phyloP scores from a whole-genome alignment of 352 stramenopile species.

The Pythium phragmiticola region DNA sequence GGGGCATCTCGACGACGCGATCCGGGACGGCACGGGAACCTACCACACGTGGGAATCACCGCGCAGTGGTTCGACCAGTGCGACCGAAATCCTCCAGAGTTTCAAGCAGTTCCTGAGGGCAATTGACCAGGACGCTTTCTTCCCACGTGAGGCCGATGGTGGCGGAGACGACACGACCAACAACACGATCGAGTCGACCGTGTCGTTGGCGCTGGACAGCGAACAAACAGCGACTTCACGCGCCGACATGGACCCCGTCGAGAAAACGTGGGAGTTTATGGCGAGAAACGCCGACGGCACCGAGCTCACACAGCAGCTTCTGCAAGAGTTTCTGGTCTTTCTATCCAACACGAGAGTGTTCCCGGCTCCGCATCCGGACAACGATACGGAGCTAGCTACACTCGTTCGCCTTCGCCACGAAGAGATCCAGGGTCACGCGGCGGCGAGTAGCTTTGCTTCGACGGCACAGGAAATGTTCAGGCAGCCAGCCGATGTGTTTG shows the following conservation, averaged over 20 bases:
- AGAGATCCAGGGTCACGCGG: constrained; percentile 16
- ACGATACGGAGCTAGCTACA: constrained; percentile 22
- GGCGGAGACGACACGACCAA: constrained; percentile 16
- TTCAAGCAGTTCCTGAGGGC: constrained; percentile 24
- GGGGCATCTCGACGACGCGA: constrained; percentile 13
- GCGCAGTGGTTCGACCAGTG: background rate
- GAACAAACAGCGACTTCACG: background rate
- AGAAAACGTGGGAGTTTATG: constrained; percentile 29
- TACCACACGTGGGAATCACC: constrained; percentile 2
- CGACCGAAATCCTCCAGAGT: background rate
- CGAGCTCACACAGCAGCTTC: constrained; percentile 3
- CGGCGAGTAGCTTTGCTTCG: background rate
- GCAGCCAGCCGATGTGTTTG: constrained; percentile 8
- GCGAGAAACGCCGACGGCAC: constrained; percentile 5
- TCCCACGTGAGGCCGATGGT: background rate
- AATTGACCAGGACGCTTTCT: constrained; percentile 20
- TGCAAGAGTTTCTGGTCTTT: constrained; percentile 25
- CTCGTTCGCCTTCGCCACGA: constrained; percentile 22
- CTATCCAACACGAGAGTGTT: constrained; percentile 26
- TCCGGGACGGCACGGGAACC: background rate
- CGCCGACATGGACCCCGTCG: constrained; percentile 20
- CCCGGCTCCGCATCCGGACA: constrained; percentile 22
- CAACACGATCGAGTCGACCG: constrained; percentile 26
- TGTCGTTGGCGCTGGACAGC: constrained; percentile 20
- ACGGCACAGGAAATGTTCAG: constrained; percentile 18